Conservation (phyloP, 1,139 yeast genomes). For the Candida smagusa region DNA sequence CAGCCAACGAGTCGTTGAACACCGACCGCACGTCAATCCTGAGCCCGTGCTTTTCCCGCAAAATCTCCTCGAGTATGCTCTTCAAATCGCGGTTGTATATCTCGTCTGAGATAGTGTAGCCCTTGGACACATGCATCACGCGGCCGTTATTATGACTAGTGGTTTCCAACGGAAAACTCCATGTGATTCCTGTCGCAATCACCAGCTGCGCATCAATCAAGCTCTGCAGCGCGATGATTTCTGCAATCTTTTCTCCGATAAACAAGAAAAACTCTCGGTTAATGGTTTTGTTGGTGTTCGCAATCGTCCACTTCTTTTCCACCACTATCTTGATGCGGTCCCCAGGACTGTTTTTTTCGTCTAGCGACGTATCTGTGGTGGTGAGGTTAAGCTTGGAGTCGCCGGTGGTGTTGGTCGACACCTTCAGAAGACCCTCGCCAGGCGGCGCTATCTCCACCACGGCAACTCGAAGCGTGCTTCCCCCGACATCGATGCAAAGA, state of each 20-base stretch:
- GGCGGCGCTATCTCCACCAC: slow-evolving; percentile 32
- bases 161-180: slow-evolving; percentile 57
- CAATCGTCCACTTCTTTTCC: slow-evolving; percentile 41
- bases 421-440: slow-evolving; percentile 5
- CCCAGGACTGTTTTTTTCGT: slow-evolving; percentile 14
- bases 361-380: slow-evolving; percentile 8
- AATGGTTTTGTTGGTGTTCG: slow-evolving; percentile 35
- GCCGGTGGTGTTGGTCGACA: slow-evolving; percentile 7
- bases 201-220: slow-evolving; percentile 15
- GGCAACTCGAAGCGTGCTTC: slow-evolving; percentile 50
- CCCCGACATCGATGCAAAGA: slow-evolving; percentile 54
- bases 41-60: slow-evolving; percentile 21
- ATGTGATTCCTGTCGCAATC: slow-evolving; percentile 49
- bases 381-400: slow-evolving; percentile 8
- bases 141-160: slow-evolving; percentile 43
- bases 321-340: slow-evolving; percentile 27
- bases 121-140: slow-evolving; percentile 49
- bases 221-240: slow-evolving; percentile 27
- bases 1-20: slow-evolving; percentile 46
- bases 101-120: slow-evolving; percentile 43
- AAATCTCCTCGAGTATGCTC: slow-evolving; percentile 32
- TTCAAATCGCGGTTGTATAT: slow-evolving; percentile 42
- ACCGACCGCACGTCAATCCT: slow-evolving; percentile 32
- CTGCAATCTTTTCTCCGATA: slow-evolving; percentile 34
- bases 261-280: slow-evolving; percentile 38